These are phyloP conservation scores for Dissophora ornata DNA, from an alignment of 192 early-diverging fungal genomes.

Conservation along the genomic window DNA sequence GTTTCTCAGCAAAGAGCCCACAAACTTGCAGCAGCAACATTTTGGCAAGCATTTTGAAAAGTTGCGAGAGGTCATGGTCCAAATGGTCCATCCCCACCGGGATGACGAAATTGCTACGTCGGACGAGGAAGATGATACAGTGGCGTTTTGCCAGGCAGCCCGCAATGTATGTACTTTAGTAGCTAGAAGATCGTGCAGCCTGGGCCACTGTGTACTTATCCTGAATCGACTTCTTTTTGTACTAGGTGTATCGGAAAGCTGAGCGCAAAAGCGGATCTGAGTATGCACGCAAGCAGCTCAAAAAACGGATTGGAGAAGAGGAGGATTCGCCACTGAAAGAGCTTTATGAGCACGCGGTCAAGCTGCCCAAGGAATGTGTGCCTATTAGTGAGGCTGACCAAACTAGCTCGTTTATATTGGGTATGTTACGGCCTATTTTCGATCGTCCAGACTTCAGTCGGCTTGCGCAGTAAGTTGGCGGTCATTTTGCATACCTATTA, in stretches of 20 bases:
- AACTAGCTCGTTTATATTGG: constrained; percentile 16
- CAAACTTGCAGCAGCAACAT: background rate
- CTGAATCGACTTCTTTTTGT: background rate
- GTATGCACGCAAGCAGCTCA: constrained; percentile 8
- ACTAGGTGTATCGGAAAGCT: constrained; percentile 19
- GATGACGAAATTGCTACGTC: constrained; percentile 2
- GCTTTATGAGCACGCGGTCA: constrained; percentile 26
- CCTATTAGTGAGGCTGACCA: constrained; percentile 25
- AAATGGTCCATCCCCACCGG: background rate
- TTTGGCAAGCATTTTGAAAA: constrained; percentile 15
- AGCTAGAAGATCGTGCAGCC: constrained; percentile 4
- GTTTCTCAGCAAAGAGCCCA: constrained; percentile 12
- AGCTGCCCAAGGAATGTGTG: constrained; percentile 16
- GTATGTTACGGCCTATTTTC: constrained; percentile 25
- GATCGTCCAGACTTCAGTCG: constrained; percentile 19
- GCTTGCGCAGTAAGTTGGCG: constrained; percentile 18
- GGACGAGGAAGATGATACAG: constrained; percentile 12
- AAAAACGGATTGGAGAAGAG: constrained; percentile 16
- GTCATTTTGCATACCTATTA: background rate
- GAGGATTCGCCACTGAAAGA: constrained; percentile 21
- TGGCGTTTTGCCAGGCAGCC: constrained; percentile 5
- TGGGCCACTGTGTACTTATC: constrained; percentile 6
- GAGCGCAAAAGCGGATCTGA: background rate
- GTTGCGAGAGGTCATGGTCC: constrained; percentile 1
- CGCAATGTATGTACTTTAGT: constrained; percentile 18